phyloP scores from a whole-genome alignment of 345 rosid species.

The Aquilaria malaccensis region DNA sequence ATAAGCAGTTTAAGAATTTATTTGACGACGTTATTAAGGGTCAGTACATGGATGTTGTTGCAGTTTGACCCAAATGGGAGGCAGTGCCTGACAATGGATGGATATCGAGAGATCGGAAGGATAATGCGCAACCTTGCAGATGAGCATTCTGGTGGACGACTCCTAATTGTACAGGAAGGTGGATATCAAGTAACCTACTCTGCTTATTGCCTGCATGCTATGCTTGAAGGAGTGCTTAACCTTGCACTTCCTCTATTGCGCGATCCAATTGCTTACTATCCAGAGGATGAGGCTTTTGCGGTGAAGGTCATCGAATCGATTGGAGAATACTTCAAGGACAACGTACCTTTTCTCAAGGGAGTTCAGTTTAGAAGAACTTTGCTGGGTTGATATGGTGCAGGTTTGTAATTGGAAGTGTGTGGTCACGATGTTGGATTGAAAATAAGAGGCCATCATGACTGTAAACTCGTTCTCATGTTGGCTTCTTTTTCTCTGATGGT shows the following conservation, averaged over 20 bases:
- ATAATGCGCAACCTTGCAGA: conserved; percentile 39
- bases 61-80: conserved; percentile 95
- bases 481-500: background rate
- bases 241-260: conserved; percentile 39
- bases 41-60: conserved; percentile 4
- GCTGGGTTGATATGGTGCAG: background rate
- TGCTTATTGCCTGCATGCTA: conserved; percentile 86
- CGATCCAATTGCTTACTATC: conserved; percentile 68
- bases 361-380: conserved; percentile 17
- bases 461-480: background rate
- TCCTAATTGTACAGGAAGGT: conserved; percentile 90
- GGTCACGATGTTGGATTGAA: no score
- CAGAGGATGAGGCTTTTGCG: conserved; percentile 62
- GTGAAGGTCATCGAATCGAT: conserved; percentile 47
- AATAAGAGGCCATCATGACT: no score
- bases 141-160: conserved; percentile 42
- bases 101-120: conserved; percentile 64
- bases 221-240: conserved; percentile 75
- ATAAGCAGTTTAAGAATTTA: no score
- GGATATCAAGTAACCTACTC: conserved; percentile 87
- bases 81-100: conserved; percentile 77
- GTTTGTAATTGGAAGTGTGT: background rate
- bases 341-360: conserved; percentile 40
- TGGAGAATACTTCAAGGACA: conserved; percentile 32
- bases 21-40: background rate